Percentiles rank a stretch among this genome's conserved stretches.
Evolutionary conservation across 306 rosid species (phyloP).

Genomic region (Cucurbita ficifolia): DNA sequence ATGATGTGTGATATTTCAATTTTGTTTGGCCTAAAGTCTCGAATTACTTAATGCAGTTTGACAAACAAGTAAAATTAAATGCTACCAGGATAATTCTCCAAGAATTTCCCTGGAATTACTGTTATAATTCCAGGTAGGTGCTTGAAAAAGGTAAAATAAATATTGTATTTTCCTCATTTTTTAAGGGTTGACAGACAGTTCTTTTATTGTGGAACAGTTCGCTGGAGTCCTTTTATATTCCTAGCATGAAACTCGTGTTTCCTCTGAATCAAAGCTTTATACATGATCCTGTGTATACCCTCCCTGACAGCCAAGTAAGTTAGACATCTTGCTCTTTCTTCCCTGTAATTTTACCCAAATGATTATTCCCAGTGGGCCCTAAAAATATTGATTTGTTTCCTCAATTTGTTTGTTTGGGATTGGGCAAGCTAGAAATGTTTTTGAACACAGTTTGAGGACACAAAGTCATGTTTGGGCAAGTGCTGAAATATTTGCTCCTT

Average conservation of each 20-base stretch:
- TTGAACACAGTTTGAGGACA: neutral
- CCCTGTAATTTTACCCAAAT: neutral
- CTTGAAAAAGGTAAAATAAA: neutral
- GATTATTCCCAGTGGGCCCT: neutral
- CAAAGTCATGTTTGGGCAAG: neutral
- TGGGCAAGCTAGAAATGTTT: neutral
- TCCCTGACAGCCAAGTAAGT: conserved; percentile 14
- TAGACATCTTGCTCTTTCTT: neutral
- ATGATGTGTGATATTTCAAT: neutral
- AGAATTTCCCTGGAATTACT: conserved; percentile 28
- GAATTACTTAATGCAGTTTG: conserved; percentile 35
- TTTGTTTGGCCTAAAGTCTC: neutral
- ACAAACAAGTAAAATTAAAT: conserved; percentile 24
- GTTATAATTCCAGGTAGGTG: conserved; percentile 39
- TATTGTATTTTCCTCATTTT: conserved; percentile 4
- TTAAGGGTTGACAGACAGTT: conserved; percentile 8
- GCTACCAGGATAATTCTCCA: conserved; percentile 20
- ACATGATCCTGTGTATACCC: conserved; percentile 22
- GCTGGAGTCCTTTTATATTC: conserved; percentile 18
- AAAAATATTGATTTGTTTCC: neutral
- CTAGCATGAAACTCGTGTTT: conserved; percentile 27
- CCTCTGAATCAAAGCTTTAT: conserved; percentile 27
- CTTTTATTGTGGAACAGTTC: conserved; percentile 22
- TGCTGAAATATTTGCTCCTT: neutral
- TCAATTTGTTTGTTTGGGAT: neutral